Conservation (phyloP, 345 rosid species). For the Eucalyptus curtisii region DNA sequence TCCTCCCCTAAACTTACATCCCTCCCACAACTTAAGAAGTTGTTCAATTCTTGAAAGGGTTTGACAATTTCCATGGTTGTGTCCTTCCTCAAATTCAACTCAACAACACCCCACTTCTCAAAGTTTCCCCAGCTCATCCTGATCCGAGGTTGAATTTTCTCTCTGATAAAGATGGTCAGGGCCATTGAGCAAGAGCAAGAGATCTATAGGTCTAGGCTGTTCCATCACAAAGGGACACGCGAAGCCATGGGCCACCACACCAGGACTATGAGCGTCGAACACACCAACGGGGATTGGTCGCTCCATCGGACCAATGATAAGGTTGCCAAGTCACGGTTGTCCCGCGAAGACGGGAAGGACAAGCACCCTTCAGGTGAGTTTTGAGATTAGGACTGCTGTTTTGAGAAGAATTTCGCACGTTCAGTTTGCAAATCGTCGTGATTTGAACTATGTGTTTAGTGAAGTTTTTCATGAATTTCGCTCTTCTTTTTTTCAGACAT, state of each 20-base stretch:
- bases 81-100: neutral
- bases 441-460: too few species aligned
- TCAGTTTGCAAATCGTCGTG: neutral
- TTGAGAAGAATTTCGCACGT: neutral
- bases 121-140: neutral
- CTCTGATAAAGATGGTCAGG: slow-evolving; percentile 29
- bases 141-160: neutral
- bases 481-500: slow-evolving; percentile 16
- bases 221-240: slow-evolving; percentile 40
- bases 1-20: neutral
- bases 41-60: neutral
- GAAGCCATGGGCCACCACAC: slow-evolving; percentile 21
- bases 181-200: slow-evolving; percentile 60
- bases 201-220: slow-evolving; percentile 34
- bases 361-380: slow-evolving; percentile 10
- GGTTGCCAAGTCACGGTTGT: slow-evolving; percentile 8
- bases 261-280: slow-evolving; percentile 35
- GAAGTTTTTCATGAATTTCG: neutral
- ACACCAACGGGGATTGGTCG: slow-evolving; percentile 1
- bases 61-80: neutral
- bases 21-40: neutral
- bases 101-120: neutral
- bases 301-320: slow-evolving; percentile 5
- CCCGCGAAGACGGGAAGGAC: slow-evolving; percentile 4
- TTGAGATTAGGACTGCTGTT: neutral